Base-by-base conservation (phyloP, 2,329 filamentous ascomycete species). In the Curvularia sp. region DNA sequence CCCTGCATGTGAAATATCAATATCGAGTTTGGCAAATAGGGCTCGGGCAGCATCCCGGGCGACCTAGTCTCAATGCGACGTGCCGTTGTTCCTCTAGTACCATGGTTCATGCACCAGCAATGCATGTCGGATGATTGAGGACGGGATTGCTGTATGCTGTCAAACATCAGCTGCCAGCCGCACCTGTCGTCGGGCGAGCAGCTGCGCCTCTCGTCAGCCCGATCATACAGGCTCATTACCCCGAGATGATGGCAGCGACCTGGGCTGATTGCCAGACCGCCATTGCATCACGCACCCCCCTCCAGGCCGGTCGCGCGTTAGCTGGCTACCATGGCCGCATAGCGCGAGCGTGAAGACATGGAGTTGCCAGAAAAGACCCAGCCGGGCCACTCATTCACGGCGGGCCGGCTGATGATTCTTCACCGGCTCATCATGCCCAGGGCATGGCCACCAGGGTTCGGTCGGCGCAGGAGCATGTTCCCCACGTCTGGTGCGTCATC, bases 401-500 rank as follows among this genome's bases (percentile, higher is more conserved):
- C 44, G 28, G 26, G n/a, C 28, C 44, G 44, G 43, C 43, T 46
- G 30, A 46, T 28, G 4, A 8, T 9, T 31, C 5, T 9, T 31
- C 7, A 10, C 28, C 28, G 28, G 7, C 28, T 28, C 44, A 13
- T 20, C 41, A 5, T 26, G 41, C 20, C 47, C 24, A 26, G 24
- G 24, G 24, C 24, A 26, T 4, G 24, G 24, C 24, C 47, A 26
- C 33, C 55, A 49, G 44, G 53, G 42, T 51, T 49, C 46, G 47
- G 47, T 55, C 62, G 57, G 61, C 58, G 58, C 51, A 58, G 56
- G 61, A 60, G 53, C 55, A 60, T 41, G 63, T 59, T 62, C 63
- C 66, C 64, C 65, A 68, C 66, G 66, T 55, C 58, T 31, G 53
- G 58, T 69, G 67, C 68, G 68, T 70, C 68, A 70, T 68, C 59